Evolutionary conservation across 2,329 filamentous ascomycete genomes (phyloP).

Genomic region (Cladophialophora carrionii): DNA sequence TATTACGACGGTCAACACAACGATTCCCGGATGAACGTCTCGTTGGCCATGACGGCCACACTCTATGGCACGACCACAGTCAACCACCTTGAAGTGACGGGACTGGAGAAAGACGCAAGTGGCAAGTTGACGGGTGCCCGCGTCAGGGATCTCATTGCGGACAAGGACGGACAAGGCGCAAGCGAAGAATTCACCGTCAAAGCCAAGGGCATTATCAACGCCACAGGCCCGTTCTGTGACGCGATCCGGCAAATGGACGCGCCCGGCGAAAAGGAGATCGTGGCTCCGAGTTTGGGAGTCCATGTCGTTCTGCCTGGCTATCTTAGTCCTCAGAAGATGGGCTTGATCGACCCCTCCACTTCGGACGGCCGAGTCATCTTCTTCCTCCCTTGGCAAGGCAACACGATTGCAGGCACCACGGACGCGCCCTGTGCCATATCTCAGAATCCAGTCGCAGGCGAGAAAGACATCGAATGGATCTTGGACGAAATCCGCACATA

Average conservation of each 20-base stretch:
- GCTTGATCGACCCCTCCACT: conserved; percentile 81
- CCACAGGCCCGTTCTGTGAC: conserved; percentile 87
- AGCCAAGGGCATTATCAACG: conserved; percentile 83
- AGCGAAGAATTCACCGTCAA: conserved; percentile 66
- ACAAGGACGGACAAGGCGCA: conserved; percentile 63
- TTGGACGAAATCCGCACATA: conserved; percentile 80
- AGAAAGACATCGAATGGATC: conserved; percentile 88
- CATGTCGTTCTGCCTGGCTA: conserved; percentile 87
- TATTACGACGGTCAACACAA: conserved; percentile 94
- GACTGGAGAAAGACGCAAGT: conserved; percentile 71
- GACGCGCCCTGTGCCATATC: conserved; percentile 75
- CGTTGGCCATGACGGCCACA: conserved; percentile 84
- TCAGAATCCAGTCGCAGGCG: conserved; percentile 73
- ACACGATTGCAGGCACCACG: conserved; percentile 87
- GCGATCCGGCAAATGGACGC: conserved; percentile 85
- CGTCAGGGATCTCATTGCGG: conserved; percentile 70
- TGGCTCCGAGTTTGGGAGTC: conserved; percentile 80
- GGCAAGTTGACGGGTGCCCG: conserved; percentile 74
- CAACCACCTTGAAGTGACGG: conserved; percentile 80
- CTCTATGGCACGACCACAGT: conserved; percentile 80
- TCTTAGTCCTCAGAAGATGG: conserved; percentile 78
- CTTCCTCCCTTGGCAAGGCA: conserved; percentile 91
- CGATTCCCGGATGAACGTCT: conserved; percentile 90
- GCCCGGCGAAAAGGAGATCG: conserved; percentile 70
- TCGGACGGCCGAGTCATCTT: conserved; percentile 90